phyloP scores from a whole-genome alignment of 1,139 yeast species.

The Saccharomyces pastorianus region DNA sequence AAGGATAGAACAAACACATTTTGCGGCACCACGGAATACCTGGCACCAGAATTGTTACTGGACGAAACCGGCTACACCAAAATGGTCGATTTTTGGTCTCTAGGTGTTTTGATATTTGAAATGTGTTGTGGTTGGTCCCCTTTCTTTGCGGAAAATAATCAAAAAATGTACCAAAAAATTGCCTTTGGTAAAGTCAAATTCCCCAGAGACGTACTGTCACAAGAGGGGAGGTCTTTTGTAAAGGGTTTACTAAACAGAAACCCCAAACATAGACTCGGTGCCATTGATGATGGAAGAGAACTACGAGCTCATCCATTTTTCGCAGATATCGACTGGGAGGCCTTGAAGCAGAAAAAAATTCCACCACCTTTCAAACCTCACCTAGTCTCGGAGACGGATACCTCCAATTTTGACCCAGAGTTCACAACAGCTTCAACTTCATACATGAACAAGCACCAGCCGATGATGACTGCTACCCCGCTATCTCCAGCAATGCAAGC shows the following conservation, averaged over 20 bases:
- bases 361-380: slow-evolving; percentile 98
- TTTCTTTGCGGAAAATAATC: slow-evolving; percentile 92
- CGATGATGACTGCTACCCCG: slow-evolving; percentile 39
- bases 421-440: slow-evolving; percentile 89
- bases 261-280: slow-evolving; percentile 90
- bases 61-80: slow-evolving; percentile 82
- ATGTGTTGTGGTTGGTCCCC: slow-evolving; percentile 99
- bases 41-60: slow-evolving; percentile 71
- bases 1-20: slow-evolving; percentile 94
- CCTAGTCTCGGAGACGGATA: slow-evolving; percentile 80
- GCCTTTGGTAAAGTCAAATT: slow-evolving; percentile 96
- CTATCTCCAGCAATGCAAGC: slow-evolving; percentile 92
- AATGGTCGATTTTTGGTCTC: slow-evolving; percentile 83
- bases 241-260: slow-evolving; percentile 90
- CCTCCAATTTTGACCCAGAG: slow-evolving; percentile 94
- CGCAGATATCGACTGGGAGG: slow-evolving; percentile 82
- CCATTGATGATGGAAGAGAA: slow-evolving; percentile 85
- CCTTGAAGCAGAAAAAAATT: slow-evolving; percentile 68
- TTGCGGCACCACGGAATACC: slow-evolving; percentile 92
- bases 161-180: slow-evolving; percentile 96
- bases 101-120: slow-evolving; percentile 74
- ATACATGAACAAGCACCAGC: slow-evolving; percentile 53
- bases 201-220: slow-evolving; percentile 87
- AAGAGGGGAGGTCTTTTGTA: slow-evolving; percentile 89
- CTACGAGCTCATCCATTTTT: slow-evolving; percentile 86